phyloP scores from a whole-genome alignment of 2,329 filamentous ascomycete genomes.

The Paraconiothyrium brasiliense region DNA sequence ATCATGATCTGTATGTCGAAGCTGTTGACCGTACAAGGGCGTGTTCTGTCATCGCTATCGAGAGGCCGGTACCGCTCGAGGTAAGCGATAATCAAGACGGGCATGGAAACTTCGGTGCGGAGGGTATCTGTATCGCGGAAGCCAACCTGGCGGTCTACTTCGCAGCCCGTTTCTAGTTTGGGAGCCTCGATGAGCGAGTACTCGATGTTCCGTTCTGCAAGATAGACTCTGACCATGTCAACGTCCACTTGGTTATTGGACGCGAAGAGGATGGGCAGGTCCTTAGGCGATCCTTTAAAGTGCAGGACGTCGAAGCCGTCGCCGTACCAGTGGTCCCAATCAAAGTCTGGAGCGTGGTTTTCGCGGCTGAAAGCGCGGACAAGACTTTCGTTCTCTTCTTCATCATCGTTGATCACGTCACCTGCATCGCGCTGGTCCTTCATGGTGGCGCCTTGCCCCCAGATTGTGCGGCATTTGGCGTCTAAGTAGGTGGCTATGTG shows the following conservation, averaged over 20 bases:
- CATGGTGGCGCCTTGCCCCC: conserved; percentile 86
- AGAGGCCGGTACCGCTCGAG: conserved; percentile 43
- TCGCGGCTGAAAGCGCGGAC: conserved; percentile 84
- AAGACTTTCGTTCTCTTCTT: conserved; percentile 71
- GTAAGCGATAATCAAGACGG: conserved; percentile 43
- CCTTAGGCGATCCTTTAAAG: conserved; percentile 44
- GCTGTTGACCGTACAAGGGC: conserved; percentile 27
- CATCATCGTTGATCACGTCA: conserved; percentile 74
- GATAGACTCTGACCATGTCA: conserved; percentile 44
- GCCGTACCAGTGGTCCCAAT: conserved; percentile 81
- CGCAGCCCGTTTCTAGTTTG: conserved; percentile 28
- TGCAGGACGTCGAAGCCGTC: conserved; percentile 85
- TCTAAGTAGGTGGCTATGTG: conserved; percentile 86
- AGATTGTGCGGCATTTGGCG: conserved; percentile 72
- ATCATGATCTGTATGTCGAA: conserved; percentile 32
- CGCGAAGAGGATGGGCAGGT: conserved; percentile 52
- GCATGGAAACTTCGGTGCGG: conserved; percentile 43
- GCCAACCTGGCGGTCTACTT: conserved; percentile 32
- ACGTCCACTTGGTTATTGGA: conserved; percentile 41
- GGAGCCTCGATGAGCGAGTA: conserved; percentile 31
- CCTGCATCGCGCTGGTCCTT: conserved; percentile 71
- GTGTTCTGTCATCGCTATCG: conserved; percentile 32
- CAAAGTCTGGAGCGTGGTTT: conserved; percentile 75
- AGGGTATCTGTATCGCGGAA: conserved; percentile 47
- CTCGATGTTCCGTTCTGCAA: conserved; percentile 36